A percentile compares a stretch with the other conserved stretches of the same genome.
Evolutionary conservation across 805 yeast species (phyloP).

Genomic region (Nakazawaea ernobii): DNA sequence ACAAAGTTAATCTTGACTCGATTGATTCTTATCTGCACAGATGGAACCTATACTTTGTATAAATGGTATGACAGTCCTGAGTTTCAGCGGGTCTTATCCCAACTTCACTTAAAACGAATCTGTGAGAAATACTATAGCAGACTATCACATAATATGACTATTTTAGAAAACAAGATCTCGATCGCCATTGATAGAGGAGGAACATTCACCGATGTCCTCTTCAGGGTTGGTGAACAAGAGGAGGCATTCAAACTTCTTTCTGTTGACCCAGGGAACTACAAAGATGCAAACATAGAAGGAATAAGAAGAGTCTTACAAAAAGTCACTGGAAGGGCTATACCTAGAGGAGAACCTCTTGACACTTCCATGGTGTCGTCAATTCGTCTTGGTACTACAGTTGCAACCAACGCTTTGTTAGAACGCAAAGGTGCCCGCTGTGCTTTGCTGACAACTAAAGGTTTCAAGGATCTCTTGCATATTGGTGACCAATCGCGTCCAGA

Average conservation of each 20-base stretch:
- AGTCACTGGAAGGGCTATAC: constrained; percentile 23
- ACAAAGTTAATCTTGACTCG: background rate
- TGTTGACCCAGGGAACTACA: constrained; percentile 34
- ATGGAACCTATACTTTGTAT: too few species aligned
- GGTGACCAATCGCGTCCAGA: constrained; percentile 43
- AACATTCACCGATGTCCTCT: constrained; percentile 34
- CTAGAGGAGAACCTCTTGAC: constrained; percentile 18
- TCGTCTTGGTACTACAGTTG: constrained; percentile 39
- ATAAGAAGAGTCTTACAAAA: constrained; percentile 32
- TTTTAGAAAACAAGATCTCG: constrained; percentile 1
- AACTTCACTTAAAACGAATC: background rate
- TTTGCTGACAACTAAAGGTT: constrained; percentile 37
- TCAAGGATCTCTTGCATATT: constrained; percentile 36
- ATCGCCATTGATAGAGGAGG: constrained; percentile 11
- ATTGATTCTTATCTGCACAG: too few species aligned
- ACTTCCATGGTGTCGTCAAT: constrained; percentile 29
- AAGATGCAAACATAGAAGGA: constrained; percentile 40
- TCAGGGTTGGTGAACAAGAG: constrained; percentile 30
- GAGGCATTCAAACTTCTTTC: constrained; percentile 37
- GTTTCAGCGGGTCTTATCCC: background rate
- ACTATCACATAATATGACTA: background rate
- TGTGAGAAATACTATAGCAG: too few species aligned
- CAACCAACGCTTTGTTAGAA: constrained; percentile 41
- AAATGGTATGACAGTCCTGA: too few species aligned
- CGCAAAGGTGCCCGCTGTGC: constrained; percentile 38